Percentiles rank a stretch among this genome's conserved stretches.
These are phyloP conservation scores for Pseudogymnoascus sp. DNA, from an alignment of 2,329 filamentous ascomycete species.

Conservation along the genomic window DNA sequence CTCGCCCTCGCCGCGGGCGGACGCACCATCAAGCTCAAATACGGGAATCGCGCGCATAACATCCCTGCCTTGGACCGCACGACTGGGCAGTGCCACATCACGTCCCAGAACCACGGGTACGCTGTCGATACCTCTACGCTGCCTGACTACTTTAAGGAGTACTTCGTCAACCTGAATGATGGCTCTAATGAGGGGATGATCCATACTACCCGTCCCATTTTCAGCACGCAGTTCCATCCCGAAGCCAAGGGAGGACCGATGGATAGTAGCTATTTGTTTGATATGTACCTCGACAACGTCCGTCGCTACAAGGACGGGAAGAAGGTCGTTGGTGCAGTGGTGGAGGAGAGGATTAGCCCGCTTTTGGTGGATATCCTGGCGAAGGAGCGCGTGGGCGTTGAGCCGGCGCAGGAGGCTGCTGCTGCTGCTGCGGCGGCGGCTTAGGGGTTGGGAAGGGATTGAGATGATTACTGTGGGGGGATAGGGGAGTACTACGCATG, in stretches of 20 bases:
- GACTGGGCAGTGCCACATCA: constrained; percentile 96
- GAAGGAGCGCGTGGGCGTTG: constrained; percentile 88
- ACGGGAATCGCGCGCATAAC: constrained; percentile 97
- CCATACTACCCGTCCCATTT: constrained; percentile 91
- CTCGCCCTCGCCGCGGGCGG: constrained; percentile 83
- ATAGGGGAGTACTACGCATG: not conserved
- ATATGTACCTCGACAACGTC: constrained; percentile 89
- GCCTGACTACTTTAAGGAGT: constrained; percentile 84
- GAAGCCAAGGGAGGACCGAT: constrained; percentile 96
- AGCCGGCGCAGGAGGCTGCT: constrained; percentile 22
- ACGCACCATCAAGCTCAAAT: constrained; percentile 94
- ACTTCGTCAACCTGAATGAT: constrained; percentile 97
- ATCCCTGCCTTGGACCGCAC: constrained; percentile 91
- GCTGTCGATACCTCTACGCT: constrained; percentile 82
- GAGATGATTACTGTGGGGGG: not conserved
- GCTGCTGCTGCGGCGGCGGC: constrained; percentile 16
- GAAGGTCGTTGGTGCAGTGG: constrained; percentile 56
- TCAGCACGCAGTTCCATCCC: constrained; percentile 97
- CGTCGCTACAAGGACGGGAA: constrained; percentile 81
- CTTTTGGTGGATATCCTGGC: constrained; percentile 83
- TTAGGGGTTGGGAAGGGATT: not conserved
- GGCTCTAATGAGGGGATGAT: constrained; percentile 97
- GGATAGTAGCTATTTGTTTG: constrained; percentile 92
- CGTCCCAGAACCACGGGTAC: constrained; percentile 96
- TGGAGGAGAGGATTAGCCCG: constrained; percentile 80